These are phyloP conservation scores for Simmondsia chinensis DNA, from an alignment of 148 eudicot genomes.

Conservation along the genomic window DNA sequence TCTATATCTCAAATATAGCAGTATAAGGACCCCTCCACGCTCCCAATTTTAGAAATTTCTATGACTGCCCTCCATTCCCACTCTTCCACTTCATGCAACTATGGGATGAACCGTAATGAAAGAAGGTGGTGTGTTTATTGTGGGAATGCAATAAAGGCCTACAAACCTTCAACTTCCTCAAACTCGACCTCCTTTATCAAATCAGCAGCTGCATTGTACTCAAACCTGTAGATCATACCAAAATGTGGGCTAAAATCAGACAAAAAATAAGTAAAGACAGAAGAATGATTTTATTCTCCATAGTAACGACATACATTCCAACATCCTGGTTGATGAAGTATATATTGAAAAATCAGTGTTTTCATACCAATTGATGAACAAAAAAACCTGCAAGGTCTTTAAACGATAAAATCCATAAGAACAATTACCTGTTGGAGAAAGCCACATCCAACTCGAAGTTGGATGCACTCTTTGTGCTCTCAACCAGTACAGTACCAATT, in stretches of 20 bases:
- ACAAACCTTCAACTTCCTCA: slow-evolving; percentile 84
- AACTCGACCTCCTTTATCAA: slow-evolving; percentile 72
- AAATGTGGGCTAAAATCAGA: not conserved
- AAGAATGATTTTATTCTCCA: not conserved
- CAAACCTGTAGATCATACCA: slow-evolving; percentile 37
- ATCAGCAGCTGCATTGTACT: slow-evolving; percentile 86
- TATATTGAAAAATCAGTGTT: too few species aligned
- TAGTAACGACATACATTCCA: not conserved
- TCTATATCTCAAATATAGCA: too few species aligned
- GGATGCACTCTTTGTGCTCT: slow-evolving; percentile 62
- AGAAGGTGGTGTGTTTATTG: too few species aligned
- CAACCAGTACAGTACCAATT: slow-evolving; percentile 63
- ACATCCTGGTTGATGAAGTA: not conserved
- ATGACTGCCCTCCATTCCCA: too few species aligned
- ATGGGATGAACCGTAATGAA: too few species aligned
- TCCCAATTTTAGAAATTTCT: too few species aligned
- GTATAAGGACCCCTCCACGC: too few species aligned
- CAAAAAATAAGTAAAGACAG: not conserved
- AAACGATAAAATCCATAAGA: not conserved
- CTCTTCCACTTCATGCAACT: too few species aligned
- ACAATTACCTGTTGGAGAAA: slow-evolving; percentile 60
- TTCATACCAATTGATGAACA: too few species aligned
- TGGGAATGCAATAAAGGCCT: too few species aligned
- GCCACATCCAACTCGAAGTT: slow-evolving; percentile 73
- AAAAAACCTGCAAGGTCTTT: too few species aligned